A percentile compares a stretch with the other conserved stretches of the same genome.
Conservation (phyloP, 768 basidiomycete species). For the Pleurotus citrinopileatus region DNA sequence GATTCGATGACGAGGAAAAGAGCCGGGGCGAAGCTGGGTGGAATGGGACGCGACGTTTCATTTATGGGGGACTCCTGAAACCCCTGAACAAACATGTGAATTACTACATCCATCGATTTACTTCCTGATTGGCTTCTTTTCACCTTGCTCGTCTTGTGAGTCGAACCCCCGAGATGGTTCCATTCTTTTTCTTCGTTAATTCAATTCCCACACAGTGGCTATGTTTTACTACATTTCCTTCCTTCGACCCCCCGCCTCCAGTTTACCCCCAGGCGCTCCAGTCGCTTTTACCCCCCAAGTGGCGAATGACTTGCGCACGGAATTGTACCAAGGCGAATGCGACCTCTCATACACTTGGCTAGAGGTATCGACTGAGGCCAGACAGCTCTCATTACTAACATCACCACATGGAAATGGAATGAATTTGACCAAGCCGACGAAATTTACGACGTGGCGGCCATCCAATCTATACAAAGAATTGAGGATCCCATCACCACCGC, state of each 20-base stretch:
- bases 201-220: too few species aligned
- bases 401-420: slow-evolving; percentile 15
- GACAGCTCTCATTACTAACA: too few species aligned
- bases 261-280: slow-evolving; percentile 36
- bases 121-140: too few species aligned
- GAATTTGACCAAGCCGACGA: slow-evolving; percentile 40
- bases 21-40: too few species aligned
- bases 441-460: slow-evolving; percentile 73
- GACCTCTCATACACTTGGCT: slow-evolving; percentile 76
- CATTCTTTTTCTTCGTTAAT: not conserved
- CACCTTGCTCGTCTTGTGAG: not conserved
- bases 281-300: slow-evolving; percentile 80
- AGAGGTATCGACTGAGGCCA: slow-evolving; percentile 1
- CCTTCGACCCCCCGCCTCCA: slow-evolving; percentile 76
- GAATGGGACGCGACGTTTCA: too few species aligned
- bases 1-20: too few species aligned
- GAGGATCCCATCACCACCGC: slow-evolving; percentile 58
- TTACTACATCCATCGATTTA: too few species aligned
- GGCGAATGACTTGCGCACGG: slow-evolving; percentile 87
- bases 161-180: not conserved
- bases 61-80: too few species aligned
- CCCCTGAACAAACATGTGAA: too few species aligned
- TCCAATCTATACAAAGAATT: slow-evolving; percentile 76
- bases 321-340: slow-evolving; percentile 48
- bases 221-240: slow-evolving; percentile 94